Percentiles rank a stretch among this genome's conserved stretches.
Evolutionary conservation across 73 alveolate genomes (phyloP).

Genomic region (Tetrahymena thermophila): DNA sequence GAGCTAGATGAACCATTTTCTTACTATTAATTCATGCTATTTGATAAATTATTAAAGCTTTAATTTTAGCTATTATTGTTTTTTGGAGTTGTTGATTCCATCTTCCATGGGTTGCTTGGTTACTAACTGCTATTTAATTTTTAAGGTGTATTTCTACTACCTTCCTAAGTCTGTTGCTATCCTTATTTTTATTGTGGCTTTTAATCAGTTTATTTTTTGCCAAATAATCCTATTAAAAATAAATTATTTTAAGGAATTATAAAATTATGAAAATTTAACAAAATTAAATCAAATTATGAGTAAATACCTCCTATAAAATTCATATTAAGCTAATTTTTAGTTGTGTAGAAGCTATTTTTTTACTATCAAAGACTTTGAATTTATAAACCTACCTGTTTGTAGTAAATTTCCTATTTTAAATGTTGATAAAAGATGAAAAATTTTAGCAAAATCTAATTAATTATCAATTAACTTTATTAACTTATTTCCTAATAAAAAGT

Average conservation of each 20-base stretch:
- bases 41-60: neutral
- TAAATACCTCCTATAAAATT: neutral
- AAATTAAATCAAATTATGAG: neutral
- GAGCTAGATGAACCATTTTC: neutral
- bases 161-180: neutral
- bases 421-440: neutral
- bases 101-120: neutral
- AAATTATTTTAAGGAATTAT: neutral
- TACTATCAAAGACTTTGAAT: neutral
- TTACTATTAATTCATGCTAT: neutral
- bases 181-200: neutral
- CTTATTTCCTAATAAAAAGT: neutral
- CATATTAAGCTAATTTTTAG: neutral
- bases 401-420: neutral
- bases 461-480: neutral
- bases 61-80: neutral
- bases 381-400: neutral
- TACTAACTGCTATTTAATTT: neutral
- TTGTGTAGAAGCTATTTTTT: neutral
- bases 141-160: neutral
- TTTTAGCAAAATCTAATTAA: neutral
- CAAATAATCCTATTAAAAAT: neutral
- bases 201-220: neutral
- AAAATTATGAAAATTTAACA: neutral
- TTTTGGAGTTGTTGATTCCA: neutral